Percentiles rank a stretch among this genome's conserved stretches.
Conservation (phyloP, 2,329 filamentous ascomycete species). For the Fusarium fracticaudum region DNA sequence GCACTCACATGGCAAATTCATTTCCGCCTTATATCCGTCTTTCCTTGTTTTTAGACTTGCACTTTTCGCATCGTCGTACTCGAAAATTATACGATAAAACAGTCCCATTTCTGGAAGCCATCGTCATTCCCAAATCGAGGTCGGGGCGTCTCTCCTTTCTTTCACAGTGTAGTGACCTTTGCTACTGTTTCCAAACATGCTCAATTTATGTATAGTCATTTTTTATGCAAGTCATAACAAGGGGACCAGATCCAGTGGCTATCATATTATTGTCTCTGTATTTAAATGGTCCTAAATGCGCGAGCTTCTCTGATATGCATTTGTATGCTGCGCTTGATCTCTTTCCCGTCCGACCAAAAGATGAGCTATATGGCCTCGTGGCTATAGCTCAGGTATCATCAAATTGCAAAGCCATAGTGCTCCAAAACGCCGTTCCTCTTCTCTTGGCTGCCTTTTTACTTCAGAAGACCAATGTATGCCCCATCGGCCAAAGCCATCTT, state of each 20-base stretch:
- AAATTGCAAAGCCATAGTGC: constrained; percentile 29
- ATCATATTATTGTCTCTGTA: not conserved
- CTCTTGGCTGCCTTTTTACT: constrained; percentile 9
- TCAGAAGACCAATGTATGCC: not conserved
- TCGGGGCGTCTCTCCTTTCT: not conserved
- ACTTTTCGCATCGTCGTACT: not conserved
- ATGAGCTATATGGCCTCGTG: constrained; percentile 32
- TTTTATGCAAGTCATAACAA: not conserved
- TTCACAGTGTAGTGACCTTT: not conserved
- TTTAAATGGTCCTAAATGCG: constrained; percentile 1
- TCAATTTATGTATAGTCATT: not conserved
- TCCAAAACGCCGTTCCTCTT: constrained; percentile 36
- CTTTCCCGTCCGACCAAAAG: constrained; percentile 15
- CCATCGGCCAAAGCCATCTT: not conserved
- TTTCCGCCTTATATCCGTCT: constrained; percentile 17
- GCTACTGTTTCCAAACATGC: not conserved
- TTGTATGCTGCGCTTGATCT: not conserved
- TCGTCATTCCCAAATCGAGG: not conserved
- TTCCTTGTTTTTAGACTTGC: not conserved
- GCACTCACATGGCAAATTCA: not conserved
- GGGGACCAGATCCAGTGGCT: not conserved
- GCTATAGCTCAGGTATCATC: constrained; percentile 43
- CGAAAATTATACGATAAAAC: not conserved
- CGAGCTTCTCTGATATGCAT: not conserved
- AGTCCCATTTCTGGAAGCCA: not conserved